Percentiles rank a stretch among this genome's conserved stretches.
Evolutionary conservation across 2,329 filamentous ascomycete species (phyloP).

Genomic region (Fusarium ambrosium): DNA sequence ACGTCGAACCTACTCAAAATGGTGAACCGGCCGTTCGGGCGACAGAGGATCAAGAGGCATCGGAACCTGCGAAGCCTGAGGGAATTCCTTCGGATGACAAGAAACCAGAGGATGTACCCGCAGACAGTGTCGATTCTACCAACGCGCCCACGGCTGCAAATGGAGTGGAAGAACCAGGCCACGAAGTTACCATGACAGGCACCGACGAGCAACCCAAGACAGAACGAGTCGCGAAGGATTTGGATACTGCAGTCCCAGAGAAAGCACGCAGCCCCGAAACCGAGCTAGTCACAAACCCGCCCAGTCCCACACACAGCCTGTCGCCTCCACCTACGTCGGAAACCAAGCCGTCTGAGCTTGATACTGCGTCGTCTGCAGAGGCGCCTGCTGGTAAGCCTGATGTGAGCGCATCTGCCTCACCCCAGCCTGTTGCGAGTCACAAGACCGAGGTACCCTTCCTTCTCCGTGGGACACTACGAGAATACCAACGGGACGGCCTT

Average conservation of each 20-base stretch:
- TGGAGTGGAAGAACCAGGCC: neutral
- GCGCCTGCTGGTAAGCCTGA: constrained; percentile 49
- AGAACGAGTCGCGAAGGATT: constrained; percentile 8
- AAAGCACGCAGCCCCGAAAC: constrained; percentile 58
- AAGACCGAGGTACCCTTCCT: constrained; percentile 85
- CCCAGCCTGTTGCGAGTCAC: constrained; percentile 52
- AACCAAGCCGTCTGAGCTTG: constrained; percentile 65
- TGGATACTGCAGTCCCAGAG: constrained; percentile 44
- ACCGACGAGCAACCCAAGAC: constrained; percentile 37
- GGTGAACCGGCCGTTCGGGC: neutral
- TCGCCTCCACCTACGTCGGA: constrained; percentile 63
- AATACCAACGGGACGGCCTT: constrained; percentile 96
- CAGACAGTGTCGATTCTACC: neutral
- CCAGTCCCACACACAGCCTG: constrained; percentile 60
- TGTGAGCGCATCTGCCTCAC: constrained; percentile 52
- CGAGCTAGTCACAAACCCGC: constrained; percentile 58
- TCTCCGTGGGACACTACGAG: constrained; percentile 87
- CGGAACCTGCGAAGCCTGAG: neutral
- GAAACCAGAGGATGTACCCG: neutral
- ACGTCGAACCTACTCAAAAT: constrained; percentile 28
- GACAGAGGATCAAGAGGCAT: neutral
- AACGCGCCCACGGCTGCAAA: neutral
- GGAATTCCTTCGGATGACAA: neutral
- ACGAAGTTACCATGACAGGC: constrained; percentile 53
- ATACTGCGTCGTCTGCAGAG: constrained; percentile 57